Base-by-base conservation (phyloP, 2,329 filamentous ascomycete species). In the Penicillium occitanis region DNA sequence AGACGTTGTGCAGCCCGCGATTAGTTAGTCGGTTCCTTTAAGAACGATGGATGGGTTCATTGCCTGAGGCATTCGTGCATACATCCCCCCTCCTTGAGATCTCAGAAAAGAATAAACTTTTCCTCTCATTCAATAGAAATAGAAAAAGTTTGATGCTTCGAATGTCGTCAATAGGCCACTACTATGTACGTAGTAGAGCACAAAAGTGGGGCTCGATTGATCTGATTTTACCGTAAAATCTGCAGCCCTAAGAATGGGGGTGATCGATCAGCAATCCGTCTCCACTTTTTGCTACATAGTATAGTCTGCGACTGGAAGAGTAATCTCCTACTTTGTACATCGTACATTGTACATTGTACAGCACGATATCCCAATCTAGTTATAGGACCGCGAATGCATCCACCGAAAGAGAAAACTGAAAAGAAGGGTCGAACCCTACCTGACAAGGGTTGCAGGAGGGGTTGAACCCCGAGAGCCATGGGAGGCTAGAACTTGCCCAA, bases 191-290 rank as follows among this genome's bases (percentile, higher is more conserved):
- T 19, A 19, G 19, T 19, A 11, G 33, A 11, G 1, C 33, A 22
- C 19, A 13, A 5, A 35, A 19, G 50, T 55, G 50, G 33, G 11
- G 33, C 10, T 25, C 2, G 11, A 19, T n/a, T 53, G 28, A 50
- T 50, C 25, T 3, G 30, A 35, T 7, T 13, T n/a, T 13, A 25
- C 25, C 25, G 25, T 25, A 25, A 35, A 25, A 35, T 57, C 17
- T 57, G 51, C 51, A 57, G 51, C 51, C 51, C 51, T 57, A 57
- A 37, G 30, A 22, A 57, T 35, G 30, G 30, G 30, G 22, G 50
- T 4, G 50, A 11, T 17, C 25, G 48, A 30, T 30, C 48, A 13
- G 6, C 22, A 5, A 30, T 51, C 30, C 25, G 50, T n/a, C 50
- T 53, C 50, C 50, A 53, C 50, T 53, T 53, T 51, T 28, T 19